Percentiles rank a stretch among this genome's conserved stretches.
These are phyloP conservation scores for Dioszegia hungarica DNA, from an alignment of 768 basidiomycete species.

Conservation along the genomic window DNA sequence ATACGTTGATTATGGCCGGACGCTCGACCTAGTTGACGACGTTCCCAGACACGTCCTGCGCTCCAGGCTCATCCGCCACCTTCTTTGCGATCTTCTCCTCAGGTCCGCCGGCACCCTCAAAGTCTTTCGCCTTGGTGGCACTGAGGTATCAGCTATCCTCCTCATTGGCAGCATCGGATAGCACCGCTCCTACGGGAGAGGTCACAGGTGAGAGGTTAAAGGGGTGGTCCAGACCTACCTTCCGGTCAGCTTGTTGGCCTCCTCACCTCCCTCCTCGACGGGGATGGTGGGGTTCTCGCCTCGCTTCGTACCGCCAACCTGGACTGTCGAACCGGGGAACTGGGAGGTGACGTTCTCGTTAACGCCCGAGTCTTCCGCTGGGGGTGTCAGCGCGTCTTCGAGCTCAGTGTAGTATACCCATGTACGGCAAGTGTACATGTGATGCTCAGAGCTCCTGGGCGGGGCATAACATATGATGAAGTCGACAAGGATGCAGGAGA, in stretches of 20 bases:
- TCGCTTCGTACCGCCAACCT: conserved; percentile 30
- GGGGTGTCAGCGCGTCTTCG: not conserved
- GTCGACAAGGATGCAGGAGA: not conserved
- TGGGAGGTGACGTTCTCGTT: conserved; percentile 33
- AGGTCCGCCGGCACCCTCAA: conserved; percentile 31
- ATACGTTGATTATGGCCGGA: too few species aligned
- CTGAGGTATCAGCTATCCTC: not conserved
- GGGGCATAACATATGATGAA: not conserved
- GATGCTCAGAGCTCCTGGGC: too few species aligned
- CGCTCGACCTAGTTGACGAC: too few species aligned
- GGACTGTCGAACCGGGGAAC: conserved; percentile 37
- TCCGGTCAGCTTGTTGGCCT: conserved; percentile 24
- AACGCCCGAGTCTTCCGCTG: conserved; percentile 28
- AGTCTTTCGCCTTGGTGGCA: conserved; percentile 30
- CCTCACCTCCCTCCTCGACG: conserved; percentile 27
- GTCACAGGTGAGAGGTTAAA: not conserved
- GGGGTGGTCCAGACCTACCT: conserved; percentile 12
- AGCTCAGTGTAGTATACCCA: too few species aligned
- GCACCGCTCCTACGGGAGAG: too few species aligned
- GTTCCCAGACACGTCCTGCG: conserved; percentile 24
- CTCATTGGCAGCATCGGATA: too few species aligned
- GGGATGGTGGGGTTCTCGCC: conserved; percentile 36
- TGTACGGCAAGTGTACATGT: too few species aligned
- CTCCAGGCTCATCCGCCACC: conserved; percentile 24
- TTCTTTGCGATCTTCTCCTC: conserved; percentile 24